These are phyloP conservation scores for Protomyces inouyei DNA, from an alignment of 1,139 yeast genomes.

Conservation along the genomic window DNA sequence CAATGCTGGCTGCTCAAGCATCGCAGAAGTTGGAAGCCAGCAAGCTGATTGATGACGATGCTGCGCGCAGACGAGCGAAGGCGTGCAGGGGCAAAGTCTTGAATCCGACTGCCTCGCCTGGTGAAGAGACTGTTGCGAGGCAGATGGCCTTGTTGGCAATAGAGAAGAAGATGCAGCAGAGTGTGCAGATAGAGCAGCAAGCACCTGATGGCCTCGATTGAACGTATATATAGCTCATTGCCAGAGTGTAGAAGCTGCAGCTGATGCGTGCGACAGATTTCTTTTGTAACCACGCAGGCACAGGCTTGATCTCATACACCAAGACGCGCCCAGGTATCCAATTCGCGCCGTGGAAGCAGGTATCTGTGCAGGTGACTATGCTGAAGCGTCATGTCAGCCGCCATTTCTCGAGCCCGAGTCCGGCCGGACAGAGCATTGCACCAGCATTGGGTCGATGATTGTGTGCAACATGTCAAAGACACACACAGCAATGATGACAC, in stretches of 20 bases:
- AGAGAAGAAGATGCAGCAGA: neutral
- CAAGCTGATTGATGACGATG: conserved; percentile 13
- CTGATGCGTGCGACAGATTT: too few species aligned
- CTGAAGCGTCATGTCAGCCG: too few species aligned
- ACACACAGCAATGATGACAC: too few species aligned
- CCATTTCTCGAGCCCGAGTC: too few species aligned
- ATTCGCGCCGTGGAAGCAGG: too few species aligned
- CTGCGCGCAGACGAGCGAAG: neutral
- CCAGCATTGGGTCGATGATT: neutral
- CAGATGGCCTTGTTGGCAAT: neutral
- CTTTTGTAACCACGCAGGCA: too few species aligned
- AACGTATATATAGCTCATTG: too few species aligned
- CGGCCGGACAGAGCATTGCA: too few species aligned
- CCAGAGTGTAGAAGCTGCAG: too few species aligned
- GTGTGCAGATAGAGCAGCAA: neutral
- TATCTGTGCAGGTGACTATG: too few species aligned
- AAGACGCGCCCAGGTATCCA: too few species aligned
- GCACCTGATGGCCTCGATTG: neutral
- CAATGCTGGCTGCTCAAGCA: conserved; percentile 5
- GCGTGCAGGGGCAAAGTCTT: neutral
- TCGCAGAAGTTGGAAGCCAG: conserved; percentile 2
- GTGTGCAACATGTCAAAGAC: neutral
- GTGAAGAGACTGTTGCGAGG: neutral
- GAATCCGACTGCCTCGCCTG: neutral
- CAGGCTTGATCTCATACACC: too few species aligned